Base-by-base conservation (phyloP, 2,329 filamentous ascomycete genomes). In the Teratosphaeriaceae sp. region DNA sequence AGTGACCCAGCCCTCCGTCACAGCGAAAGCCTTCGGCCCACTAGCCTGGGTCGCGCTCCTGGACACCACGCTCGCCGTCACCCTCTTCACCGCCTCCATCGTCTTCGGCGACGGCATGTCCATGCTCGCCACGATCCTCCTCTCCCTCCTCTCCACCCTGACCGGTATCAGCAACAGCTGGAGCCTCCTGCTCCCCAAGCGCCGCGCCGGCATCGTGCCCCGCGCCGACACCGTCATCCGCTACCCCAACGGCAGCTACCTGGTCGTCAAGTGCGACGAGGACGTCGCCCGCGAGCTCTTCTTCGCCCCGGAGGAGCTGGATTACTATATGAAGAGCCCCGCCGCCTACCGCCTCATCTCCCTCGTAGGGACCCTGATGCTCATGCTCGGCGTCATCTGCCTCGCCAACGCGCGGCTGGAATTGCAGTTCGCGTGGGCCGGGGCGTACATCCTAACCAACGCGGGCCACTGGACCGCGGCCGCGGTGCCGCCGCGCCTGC, bases 381-480 rank as follows among this genome's bases (percentile, higher is more conserved):
- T 75, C 38, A 75, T 75, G 72, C 62, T 70, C 27, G 71, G 72
- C 11, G 70, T 75, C 49, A 71, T 75, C 31, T 66, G 64, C 31
- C 65, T 75, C 2, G 71, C 69, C 47, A 75, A 74, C 43, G 66
- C 72, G 2, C 65, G 64, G 19, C 66, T 71, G 9, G 59, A 68
- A 31, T 58, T 68, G 0, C 72, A 75, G 47, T 65, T 72, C 24
- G 68, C 65, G 2, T 75, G 71, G 66, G 72, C 69, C 0, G 70
- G 60, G 1, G 64, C 69, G 0, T 75, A 72, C 51, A 68, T 74
- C 60, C 53, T 73, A 11, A 66, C 74, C 27, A 72, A 72, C 40
- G 65, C 69, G 1, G 63, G 63, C 7, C 73, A 75, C 51, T 75
- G 72, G 72, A 65, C 70, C 15, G 70, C 71, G 1, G 72, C 72